Base-by-base conservation (phyloP, 1,284 basidiomycete genomes). In the Ustilago cynodontis region DNA sequence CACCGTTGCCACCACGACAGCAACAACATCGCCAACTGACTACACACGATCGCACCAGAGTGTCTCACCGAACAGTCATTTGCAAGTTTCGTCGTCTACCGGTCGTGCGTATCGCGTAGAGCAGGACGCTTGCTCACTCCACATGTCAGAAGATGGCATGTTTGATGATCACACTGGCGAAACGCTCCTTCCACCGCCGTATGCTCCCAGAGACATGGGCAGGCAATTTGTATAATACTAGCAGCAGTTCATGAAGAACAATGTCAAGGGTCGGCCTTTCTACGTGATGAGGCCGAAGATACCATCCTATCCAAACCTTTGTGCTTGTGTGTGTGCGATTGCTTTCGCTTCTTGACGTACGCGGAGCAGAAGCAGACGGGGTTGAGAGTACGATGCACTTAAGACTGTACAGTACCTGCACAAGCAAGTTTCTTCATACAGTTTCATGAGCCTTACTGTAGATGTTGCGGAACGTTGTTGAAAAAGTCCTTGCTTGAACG, bases 181-280 rank as follows among this genome's bases (percentile, higher is more conserved):
- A 51, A 72, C 61, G 5, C 35, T 76, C 47, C 45, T 76, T 16
- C 73, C 69, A 6, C 73, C 71, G 22, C 72, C 72, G 2, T 72
- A 73, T 26, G 58, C 65, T 6, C 65, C 71, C 18, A 67, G 65
- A 28, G 52, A 51, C 13, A 45, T 59, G 51, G 70, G 62, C 14
- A 55, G 64, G n/a, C 53, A 71, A 13, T 75, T 66, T 63, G 53
- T 51, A 39, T 71, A 64, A 31, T 65, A 64, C 26, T n/a, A 24
- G 26, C 13, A 4, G 24, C 10, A 4, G 22, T 28, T 16, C 5
- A 26, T 26, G 24, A 16, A 49, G n/a, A 13, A 37, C 14, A 35
- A 49, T 28, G 28, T 33, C 16, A 59, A 24, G 52, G 47, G 47
- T 52, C 16, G 51, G 51, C 29, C 51, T 52, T 11, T 43, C 47